phyloP scores from a whole-genome alignment of 352 stramenopile genomes.

The Phytopythium montanum region DNA sequence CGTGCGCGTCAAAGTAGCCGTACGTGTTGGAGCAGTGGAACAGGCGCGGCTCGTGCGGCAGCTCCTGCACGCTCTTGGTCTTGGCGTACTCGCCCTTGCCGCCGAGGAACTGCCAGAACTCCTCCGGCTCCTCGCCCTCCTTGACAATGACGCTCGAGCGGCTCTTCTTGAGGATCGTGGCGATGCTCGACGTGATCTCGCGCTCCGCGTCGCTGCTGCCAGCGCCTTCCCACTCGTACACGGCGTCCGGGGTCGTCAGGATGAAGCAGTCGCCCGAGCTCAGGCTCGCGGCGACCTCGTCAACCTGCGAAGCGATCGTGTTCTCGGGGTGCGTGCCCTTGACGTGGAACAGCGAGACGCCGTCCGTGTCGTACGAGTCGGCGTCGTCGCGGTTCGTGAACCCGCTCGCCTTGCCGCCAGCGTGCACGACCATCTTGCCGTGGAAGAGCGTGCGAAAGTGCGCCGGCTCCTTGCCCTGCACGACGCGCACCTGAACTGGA shows the following conservation, averaged over 20 bases:
- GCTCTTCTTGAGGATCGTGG: slow-evolving; percentile 53
- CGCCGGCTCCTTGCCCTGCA: slow-evolving; percentile 84
- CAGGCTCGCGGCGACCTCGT: slow-evolving; percentile 71
- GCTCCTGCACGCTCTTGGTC: slow-evolving; percentile 60
- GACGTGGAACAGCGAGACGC: slow-evolving; percentile 88
- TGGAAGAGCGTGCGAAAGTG: slow-evolving; percentile 91
- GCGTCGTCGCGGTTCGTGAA: slow-evolving; percentile 80
- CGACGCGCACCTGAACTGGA: slow-evolving; percentile 83
- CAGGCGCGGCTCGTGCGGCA: slow-evolving; percentile 72
- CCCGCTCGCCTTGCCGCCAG: slow-evolving; percentile 85
- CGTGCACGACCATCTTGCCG: slow-evolving; percentile 88
- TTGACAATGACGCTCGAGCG: slow-evolving; percentile 39
- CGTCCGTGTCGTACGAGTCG: slow-evolving; percentile 87
- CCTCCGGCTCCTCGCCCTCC: slow-evolving; percentile 66
- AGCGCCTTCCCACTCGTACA: slow-evolving; percentile 77
- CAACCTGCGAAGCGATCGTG: slow-evolving; percentile 83
- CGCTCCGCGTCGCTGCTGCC: slow-evolving; percentile 69
- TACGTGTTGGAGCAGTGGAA: slow-evolving; percentile 91
- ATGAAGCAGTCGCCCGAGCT: slow-evolving; percentile 89
- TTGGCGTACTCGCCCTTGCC: slow-evolving; percentile 74
- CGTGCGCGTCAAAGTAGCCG: slow-evolving; percentile 82
- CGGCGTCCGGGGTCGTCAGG: slow-evolving; percentile 61
- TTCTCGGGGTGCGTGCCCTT: slow-evolving; percentile 86
- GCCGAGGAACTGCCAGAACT: slow-evolving; percentile 84
- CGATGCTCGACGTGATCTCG: slow-evolving; percentile 54